Evolutionary conservation across 2,329 filamentous ascomycete species (phyloP), one percentile per base, ranked within the genome.

Genomic region (Huntiella savannae): DNA sequence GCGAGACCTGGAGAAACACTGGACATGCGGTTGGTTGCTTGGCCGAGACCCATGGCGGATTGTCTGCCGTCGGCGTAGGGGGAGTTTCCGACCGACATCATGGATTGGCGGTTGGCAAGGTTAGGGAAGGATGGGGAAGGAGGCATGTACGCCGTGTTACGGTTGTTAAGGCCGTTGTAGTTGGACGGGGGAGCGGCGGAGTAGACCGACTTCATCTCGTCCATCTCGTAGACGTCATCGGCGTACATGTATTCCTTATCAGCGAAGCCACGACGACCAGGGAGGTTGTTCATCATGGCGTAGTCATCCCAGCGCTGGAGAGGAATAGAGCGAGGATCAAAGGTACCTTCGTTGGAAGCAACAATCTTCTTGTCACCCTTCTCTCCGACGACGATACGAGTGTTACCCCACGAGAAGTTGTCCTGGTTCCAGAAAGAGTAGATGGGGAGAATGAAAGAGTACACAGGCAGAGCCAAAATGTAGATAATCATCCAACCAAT

Each of bases 401-500:
- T 98, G 66, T 91, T 96, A 71, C 91, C 91, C 91, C 91, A 98
- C 2, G 79, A 79, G 70, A 98, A 98, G 65, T 98, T 88, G 63
- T 98, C 91, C 62, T 95, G 87, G 64, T 95, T 93, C 91, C 91
- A 98, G 79, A 98, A 98, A 0, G 88, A 94, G 67, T 96, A 98
- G 52, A 98, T 66, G 1, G 91, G 91, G 10, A 98, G 73, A 52
- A 92, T 59, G 56, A 98, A 83, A 3, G 81, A 91, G 67, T 88
- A 95, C 55, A 98, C 82, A 0, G 91, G 91, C 67, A 82, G 95
- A 2, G 91, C 91, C n/a, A 92, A 55, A 52, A 98, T 72, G 64
- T 98, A 98, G 59, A 98, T 96, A 53, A 98, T 80, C 87, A 98
- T 96, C 91, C 91, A 98, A 54, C 91, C 91, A 51, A 98, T 75